Base-by-base conservation (phyloP, 352 stramenopile species). In the Phytopythium litorale region DNA sequence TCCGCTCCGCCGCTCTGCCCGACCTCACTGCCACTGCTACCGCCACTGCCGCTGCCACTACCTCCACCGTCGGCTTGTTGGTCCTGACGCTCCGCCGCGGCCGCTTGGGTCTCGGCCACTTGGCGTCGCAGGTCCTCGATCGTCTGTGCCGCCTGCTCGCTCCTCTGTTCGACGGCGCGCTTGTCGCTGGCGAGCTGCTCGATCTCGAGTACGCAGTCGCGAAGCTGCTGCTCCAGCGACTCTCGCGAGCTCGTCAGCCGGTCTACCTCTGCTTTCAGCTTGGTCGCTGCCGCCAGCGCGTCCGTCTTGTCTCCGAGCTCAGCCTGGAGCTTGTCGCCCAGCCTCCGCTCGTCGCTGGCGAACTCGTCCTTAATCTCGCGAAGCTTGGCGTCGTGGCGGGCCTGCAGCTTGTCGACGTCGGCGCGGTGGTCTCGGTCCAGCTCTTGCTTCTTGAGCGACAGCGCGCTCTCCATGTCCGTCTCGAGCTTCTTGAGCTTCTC, bases 401-500 rank as follows among this genome's bases (percentile, higher is more conserved):
- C 43, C 38, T 75, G 52, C 18, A 85, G 33, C 12, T 75, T 78
- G 12, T 85, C 70, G 7, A 60, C 68, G 35, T 89, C 80, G 3
- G 67, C 68, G 15, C 78, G 71, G 4, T 81, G 58, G 30, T 89
- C 76, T 25, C 72, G 65, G 11, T 90, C 78, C 15, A 90, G 61
- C n/a, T 91, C 81, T 43, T 82, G 73, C 16, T 75, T 83, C 54
- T 87, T 88, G 33, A 75, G 59, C 11, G 46, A 63, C 11, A 91
- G 56, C 16, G 64, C 62, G 12, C 58, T 61, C 25, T 90, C 79
- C 12, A 70, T 66, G 13, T 91, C 82, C 15, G 61, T 63, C 56
- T 90, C 84, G 0, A 92, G 52, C 1, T 70, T 61, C 67, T 89
- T 90, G 13, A 88, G 52, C 55, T 89, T 85, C 43, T 91, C 81